Base-by-base conservation (phyloP, 768 basidiomycete species). In the Boletus reticuloceps region DNA sequence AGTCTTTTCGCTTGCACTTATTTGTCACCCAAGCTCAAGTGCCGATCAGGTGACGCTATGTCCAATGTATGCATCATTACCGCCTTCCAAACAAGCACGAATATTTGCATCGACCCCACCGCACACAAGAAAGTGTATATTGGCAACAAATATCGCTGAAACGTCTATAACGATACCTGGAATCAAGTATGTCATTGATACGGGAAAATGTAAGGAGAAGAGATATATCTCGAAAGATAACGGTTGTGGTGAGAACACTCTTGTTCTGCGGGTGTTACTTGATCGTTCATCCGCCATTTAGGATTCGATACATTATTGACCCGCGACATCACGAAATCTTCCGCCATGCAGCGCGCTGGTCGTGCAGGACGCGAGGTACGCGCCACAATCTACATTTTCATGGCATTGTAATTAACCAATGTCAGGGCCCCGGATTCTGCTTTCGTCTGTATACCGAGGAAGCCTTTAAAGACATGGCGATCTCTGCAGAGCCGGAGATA, bases 111-210 rank as follows among this genome's bases (percentile, higher is more conserved):
- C 83, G 1, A 73, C 90, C 1, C 84, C 88, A 14, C 67, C 81
- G 1, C 80, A 84, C 50, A 83, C 82, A 2, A 83, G 97, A 53
- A 95, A 98, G 72, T 90, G 94, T 72, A 93, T 99, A 58, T 77
- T 99, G 38, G 89, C 97, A 2, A 99, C 97, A 17, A 99, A 98
- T 71, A 95, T 99, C 55, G 97, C 97, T 12, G 97, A 99, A 72
- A 98, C 97, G 0, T 92, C 90, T 13, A 93, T 99, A 68, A 98
- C 97, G 14, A 97, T 99, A 66, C 94, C 95, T 4, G 94, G 94
- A 0, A 86, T 99, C 53, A 88, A 84, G 64, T 98, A 91, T 70
- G 95, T 99, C 8, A 91, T 99, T 38, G 97, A 99, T 72, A 89
- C 93, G 0, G 97, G 97, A 2, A 89, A 94, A 69, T 91, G 89